Conservation (phyloP, 108 stramenopile species). For the Skeletonema costatum region DNA sequence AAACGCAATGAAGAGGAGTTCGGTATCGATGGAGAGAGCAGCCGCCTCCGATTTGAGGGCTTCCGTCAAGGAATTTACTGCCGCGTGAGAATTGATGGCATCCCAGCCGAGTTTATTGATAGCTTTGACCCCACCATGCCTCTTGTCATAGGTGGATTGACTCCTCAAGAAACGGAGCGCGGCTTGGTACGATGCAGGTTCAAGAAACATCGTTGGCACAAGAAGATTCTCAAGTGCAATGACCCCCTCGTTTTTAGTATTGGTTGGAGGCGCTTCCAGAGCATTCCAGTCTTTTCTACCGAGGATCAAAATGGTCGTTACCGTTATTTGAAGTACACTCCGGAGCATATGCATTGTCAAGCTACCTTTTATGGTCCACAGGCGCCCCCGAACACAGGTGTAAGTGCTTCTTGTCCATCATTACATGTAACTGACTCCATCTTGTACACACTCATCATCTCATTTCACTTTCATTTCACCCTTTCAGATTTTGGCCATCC, state of each 20-base stretch:
- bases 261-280: slow-evolving; percentile 98
- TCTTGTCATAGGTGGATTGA: slow-evolving; percentile 93
- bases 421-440: neutral
- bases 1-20: slow-evolving; percentile 90
- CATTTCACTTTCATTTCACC: neutral
- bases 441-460: neutral
- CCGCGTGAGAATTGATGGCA: slow-evolving; percentile 83
- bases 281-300: slow-evolving; percentile 84
- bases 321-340: slow-evolving; percentile 98
- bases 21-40: slow-evolving; percentile 82
- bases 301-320: slow-evolving; percentile 86
- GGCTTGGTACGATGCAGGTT: slow-evolving; percentile 89
- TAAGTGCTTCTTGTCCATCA: neutral
- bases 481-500: slow-evolving; percentile 84
- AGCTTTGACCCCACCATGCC: slow-evolving; percentile 86
- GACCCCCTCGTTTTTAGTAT: slow-evolving; percentile 96
- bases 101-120: slow-evolving; percentile 85
- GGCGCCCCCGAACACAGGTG: slow-evolving; percentile 94
- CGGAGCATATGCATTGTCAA: slow-evolving; percentile 99
- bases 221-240: slow-evolving; percentile 88
- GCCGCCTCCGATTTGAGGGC: slow-evolving; percentile 86
- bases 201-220: slow-evolving; percentile 99
- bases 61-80: slow-evolving; percentile 95
- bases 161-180: slow-evolving; percentile 88
- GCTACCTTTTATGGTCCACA: slow-evolving; percentile 95